phyloP scores from a whole-genome alignment of 495 filamentous ascomycete genomes.

The Neurospora sp. region DNA sequence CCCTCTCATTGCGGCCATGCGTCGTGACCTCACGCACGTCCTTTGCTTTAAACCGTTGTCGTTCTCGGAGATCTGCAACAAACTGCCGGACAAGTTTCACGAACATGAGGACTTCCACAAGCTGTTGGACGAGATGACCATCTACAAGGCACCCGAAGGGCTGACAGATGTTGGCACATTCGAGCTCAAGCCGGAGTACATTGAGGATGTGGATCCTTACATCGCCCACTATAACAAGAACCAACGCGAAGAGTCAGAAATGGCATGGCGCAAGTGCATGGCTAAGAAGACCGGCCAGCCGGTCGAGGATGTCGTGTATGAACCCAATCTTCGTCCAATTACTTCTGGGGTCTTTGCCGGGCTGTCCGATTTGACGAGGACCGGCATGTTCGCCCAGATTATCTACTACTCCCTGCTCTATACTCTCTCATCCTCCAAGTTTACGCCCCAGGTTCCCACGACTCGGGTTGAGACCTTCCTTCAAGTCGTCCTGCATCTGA shows the following conservation, averaged over 20 bases:
- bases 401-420: conserved; percentile 82
- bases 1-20: conserved; percentile 60
- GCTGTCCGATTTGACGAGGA: conserved; percentile 67
- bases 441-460: conserved; percentile 59
- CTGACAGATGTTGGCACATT: conserved; percentile 88
- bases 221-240: conserved; percentile 92
- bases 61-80: conserved; percentile 76
- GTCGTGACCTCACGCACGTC: conserved; percentile 82
- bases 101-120: conserved; percentile 68
- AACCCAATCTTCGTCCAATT: conserved; percentile 76
- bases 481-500: conserved; percentile 80
- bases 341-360: conserved; percentile 62
- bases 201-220: conserved; percentile 86
- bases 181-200: conserved; percentile 74
- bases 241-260: conserved; percentile 92
- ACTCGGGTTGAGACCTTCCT: conserved; percentile 86
- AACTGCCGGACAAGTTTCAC: conserved; percentile 75
- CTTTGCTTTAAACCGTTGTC: conserved; percentile 93
- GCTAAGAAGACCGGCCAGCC: conserved; percentile 79
- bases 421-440: conserved; percentile 50
- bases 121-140: conserved; percentile 83
- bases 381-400: conserved; percentile 79
- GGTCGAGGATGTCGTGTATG: conserved; percentile 79
- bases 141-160: conserved; percentile 81
- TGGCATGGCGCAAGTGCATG: conserved; percentile 72